Percentiles rank a stretch among this genome's conserved stretches.
Conservation (phyloP, 2,329 filamentous ascomycete species). For the Malbranchea cinnamomea region DNA sequence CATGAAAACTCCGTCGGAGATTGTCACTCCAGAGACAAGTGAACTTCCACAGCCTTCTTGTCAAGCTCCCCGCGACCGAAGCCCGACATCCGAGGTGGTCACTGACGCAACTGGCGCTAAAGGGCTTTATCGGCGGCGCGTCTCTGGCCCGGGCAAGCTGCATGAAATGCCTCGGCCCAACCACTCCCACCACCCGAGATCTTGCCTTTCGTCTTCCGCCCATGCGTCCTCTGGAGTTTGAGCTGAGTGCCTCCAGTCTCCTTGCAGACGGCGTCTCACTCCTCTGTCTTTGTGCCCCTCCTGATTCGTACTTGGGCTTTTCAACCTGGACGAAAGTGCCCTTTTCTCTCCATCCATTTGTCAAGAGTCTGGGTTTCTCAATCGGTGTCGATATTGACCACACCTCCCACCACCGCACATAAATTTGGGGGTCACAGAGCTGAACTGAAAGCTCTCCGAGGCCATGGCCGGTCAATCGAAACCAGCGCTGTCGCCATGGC, state of each 20-base stretch:
- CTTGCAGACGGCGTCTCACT: neutral
- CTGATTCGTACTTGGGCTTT: too few relatives aligned
- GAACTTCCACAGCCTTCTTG: too few relatives aligned
- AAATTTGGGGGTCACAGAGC: too few relatives aligned
- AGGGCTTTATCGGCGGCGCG: neutral
- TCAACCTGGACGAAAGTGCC: neutral
- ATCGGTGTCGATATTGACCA: too few relatives aligned
- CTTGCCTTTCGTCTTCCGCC: conserved; percentile 4
- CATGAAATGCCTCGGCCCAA: conserved; percentile 10
- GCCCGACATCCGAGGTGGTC: conserved; percentile 8
- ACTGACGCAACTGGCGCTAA: neutral
- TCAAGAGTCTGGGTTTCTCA: too few relatives aligned
- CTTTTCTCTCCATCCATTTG: too few relatives aligned
- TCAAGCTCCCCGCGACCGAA: too few relatives aligned
- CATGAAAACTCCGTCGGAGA: too few relatives aligned
- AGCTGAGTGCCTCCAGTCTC: too few relatives aligned
- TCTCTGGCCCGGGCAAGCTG: conserved; percentile 4
- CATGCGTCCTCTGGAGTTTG: too few relatives aligned
- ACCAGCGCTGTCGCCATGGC: conserved; percentile 73
- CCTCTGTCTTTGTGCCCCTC: neutral
- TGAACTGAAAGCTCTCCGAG: too few relatives aligned
- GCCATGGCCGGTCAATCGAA: conserved; percentile 50
- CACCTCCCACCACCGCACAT: neutral
- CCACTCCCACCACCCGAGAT: neutral
- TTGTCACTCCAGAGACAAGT: too few relatives aligned